phyloP scores from a whole-genome alignment of 192 early-diverging fungal species.

The Jimgerdemannia flammicorona region DNA sequence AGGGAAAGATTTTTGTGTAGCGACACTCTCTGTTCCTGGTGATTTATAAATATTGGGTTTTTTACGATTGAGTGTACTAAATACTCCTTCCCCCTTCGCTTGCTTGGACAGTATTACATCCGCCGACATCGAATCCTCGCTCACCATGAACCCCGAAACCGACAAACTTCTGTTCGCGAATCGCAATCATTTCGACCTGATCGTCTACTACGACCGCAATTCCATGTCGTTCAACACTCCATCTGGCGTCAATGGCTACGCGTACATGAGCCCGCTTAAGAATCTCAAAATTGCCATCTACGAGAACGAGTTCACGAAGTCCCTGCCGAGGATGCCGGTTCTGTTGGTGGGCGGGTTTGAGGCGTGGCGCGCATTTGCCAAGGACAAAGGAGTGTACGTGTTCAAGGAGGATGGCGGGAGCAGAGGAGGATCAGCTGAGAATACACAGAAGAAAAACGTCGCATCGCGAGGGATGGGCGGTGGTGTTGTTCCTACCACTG shows the following conservation, averaged over 20 bases:
- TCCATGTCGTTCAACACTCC: constrained; percentile 31
- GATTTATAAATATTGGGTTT: no score
- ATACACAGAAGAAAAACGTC: background rate
- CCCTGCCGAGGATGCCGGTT: constrained; percentile 52
- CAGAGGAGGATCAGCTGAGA: background rate
- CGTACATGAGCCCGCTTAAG: constrained; percentile 17
- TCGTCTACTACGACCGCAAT: constrained; percentile 68
- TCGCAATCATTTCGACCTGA: constrained; percentile 66
- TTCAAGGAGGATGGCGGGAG: background rate
- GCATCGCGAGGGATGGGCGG: background rate
- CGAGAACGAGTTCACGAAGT: constrained; percentile 52
- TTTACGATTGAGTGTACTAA: background rate
- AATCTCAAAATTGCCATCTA: constrained; percentile 59
- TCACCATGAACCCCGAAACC: constrained; percentile 51
- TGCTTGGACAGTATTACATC: constrained; percentile 38
- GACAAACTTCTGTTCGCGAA: constrained; percentile 63
- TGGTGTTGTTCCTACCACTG: background rate
- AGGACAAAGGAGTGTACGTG: constrained; percentile 38
- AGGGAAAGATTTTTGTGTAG: no score
- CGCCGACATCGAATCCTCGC: constrained; percentile 44
- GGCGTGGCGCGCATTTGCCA: constrained; percentile 61
- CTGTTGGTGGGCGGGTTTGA: constrained; percentile 79
- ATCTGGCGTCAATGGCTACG: constrained; percentile 13
- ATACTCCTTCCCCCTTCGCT: constrained; percentile 1
- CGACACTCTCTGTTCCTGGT: no score